A percentile compares a stretch with the other conserved stretches of the same genome.
phyloP scores from a whole-genome alignment of 78 protist genomes.

The Speleostelium caveatum region DNA sequence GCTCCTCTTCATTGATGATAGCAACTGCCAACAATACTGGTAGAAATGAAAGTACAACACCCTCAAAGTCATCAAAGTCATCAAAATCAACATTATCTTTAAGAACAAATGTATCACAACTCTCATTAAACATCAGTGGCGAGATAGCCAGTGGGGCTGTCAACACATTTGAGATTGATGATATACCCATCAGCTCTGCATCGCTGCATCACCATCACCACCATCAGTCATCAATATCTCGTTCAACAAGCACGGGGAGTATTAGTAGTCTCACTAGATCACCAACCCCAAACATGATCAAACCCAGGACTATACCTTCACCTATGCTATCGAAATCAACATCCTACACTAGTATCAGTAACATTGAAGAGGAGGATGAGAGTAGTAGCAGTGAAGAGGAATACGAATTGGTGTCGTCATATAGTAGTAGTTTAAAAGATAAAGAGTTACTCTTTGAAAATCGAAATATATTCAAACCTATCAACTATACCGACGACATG shows the following conservation, averaged over 20 bases:
- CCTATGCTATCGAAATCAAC: not conserved
- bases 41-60: not conserved
- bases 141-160: not conserved
- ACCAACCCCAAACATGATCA: not conserved
- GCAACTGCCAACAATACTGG: not conserved
- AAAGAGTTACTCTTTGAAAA: not conserved
- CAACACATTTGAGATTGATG: not conserved
- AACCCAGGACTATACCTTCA: not conserved
- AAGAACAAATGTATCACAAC: not conserved
- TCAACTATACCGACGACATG: not conserved
- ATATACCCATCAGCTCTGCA: not conserved
- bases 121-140: not conserved
- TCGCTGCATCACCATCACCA: not conserved
- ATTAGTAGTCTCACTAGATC: not conserved
- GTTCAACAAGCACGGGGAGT: no score
- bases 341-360: not conserved
- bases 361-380: conserved; percentile 15
- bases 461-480: not conserved
- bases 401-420: not conserved
- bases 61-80: not conserved
- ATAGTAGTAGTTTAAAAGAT: not conserved
- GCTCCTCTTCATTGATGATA: not conserved
- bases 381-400: conserved; percentile 49
- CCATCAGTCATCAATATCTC: not conserved
- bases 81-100: not conserved